Evolutionary conservation across 1,284 basidiomycete species (phyloP).

Genomic region (Cryptococcus wingfieldii): DNA sequence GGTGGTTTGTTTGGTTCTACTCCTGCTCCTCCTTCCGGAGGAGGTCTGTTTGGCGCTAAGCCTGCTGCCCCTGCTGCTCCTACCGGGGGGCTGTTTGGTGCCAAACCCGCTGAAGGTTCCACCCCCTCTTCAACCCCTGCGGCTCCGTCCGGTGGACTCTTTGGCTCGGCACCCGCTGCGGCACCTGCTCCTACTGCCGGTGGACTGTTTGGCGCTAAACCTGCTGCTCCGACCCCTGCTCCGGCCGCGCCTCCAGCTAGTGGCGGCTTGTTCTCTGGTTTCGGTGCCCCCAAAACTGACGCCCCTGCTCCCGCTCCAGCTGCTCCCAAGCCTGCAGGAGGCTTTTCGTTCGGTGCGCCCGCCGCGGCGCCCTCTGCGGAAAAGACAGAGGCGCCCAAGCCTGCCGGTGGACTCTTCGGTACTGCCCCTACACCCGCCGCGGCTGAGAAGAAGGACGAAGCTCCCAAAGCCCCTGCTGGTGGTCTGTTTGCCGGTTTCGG

Average conservation of each 20-base stretch:
- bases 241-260: slow-evolving; percentile 23
- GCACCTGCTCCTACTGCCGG: slow-evolving; percentile 15
- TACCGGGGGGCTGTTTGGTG: too few relatives aligned
- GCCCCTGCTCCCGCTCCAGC: slow-evolving; percentile 20
- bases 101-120: too few relatives aligned
- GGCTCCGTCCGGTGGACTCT: slow-evolving; percentile 27
- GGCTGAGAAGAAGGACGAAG: background rate
- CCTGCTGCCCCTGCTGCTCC: slow-evolving; percentile 20
- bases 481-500: slow-evolving; percentile 4
- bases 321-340: slow-evolving; percentile 14
- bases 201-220: slow-evolving; percentile 10
- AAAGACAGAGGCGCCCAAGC: slow-evolving; percentile 15
- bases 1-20: slow-evolving; percentile 22
- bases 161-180: slow-evolving; percentile 18
- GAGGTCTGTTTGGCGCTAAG: slow-evolving; percentile 32
- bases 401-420: slow-evolving; percentile 28
- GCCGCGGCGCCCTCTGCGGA: slow-evolving; percentile 19
- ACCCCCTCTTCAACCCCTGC: too few relatives aligned
- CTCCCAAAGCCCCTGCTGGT: too few relatives aligned
- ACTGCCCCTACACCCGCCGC: slow-evolving; percentile 4
- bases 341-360: slow-evolving; percentile 25
- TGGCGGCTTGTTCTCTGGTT: slow-evolving; percentile 32
- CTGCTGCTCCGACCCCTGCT: slow-evolving; percentile 30
- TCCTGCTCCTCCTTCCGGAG: slow-evolving; percentile 15
- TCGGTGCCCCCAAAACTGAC: slow-evolving; percentile 6